These are phyloP conservation scores for Pseudohalonectria lignicola DNA, from an alignment of 2,329 filamentous ascomycete species.

Conservation along the genomic window DNA sequence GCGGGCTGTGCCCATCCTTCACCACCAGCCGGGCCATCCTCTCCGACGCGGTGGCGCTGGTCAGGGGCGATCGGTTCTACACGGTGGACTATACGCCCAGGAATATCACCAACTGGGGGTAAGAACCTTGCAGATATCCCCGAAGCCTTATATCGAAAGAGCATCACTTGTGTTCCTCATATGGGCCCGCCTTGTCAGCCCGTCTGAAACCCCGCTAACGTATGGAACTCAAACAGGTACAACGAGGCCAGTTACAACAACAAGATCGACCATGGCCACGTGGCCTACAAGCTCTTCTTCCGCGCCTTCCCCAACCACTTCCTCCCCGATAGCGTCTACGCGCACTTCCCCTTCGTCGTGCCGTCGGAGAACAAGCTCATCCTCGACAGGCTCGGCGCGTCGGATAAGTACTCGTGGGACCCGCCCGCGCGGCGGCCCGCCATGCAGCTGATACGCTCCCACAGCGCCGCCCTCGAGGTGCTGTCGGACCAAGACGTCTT, in stretches of 20 bases:
- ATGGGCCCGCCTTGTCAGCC: no score
- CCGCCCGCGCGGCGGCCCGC: constrained; percentile 32
- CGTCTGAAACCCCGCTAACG: no score
- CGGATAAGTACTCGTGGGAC: constrained; percentile 47
- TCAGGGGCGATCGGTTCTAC: constrained; percentile 55
- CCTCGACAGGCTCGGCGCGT: constrained; percentile 41
- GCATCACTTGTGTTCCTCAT: no score
- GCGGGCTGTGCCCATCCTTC: constrained; percentile 34
- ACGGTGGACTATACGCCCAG: constrained; percentile 48
- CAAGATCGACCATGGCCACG: constrained; percentile 27
- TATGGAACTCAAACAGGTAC: constrained; percentile 32
- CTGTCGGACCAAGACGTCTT: constrained; percentile 17
- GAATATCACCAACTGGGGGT: constrained; percentile 59
- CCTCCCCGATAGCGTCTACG: constrained; percentile 44
- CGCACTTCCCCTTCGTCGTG: constrained; percentile 38
- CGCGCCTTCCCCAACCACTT: constrained; percentile 39
- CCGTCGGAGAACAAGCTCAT: constrained; percentile 44
- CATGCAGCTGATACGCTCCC: constrained; percentile 38
- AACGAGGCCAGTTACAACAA: constrained; percentile 25
- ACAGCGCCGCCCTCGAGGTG: constrained; percentile 22
- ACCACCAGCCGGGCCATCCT: constrained; percentile 41
- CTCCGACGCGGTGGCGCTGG: constrained; percentile 50
- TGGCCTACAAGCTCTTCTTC: constrained; percentile 34
- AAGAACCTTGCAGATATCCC: no score
- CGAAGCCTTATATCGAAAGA: no score